Conservation (phyloP, 2,329 filamentous ascomycete genomes). For the Verticillium klebahnii region DNA sequence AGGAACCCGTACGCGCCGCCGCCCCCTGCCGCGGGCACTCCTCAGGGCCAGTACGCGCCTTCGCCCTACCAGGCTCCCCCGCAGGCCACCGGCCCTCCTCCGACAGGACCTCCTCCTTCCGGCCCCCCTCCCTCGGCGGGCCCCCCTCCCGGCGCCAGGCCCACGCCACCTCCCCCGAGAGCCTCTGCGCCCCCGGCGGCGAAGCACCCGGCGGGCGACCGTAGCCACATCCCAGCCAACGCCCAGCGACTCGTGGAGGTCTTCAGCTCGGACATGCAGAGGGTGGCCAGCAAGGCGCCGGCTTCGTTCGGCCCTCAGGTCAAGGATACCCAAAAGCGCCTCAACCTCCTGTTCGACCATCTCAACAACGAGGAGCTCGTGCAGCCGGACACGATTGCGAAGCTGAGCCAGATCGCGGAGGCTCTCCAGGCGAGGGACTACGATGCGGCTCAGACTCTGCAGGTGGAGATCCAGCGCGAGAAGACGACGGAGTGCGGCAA, state of each 20-base stretch:
- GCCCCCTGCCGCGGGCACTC: slow-evolving; percentile 39
- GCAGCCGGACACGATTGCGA: slow-evolving; percentile 69
- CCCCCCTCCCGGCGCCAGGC: slow-evolving; percentile 14
- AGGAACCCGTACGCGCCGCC: slow-evolving; percentile 38
- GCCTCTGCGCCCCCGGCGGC: slow-evolving; percentile 48
- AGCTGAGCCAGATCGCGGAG: slow-evolving; percentile 59
- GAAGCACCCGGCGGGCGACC: slow-evolving; percentile 78
- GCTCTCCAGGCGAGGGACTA: slow-evolving; percentile 68
- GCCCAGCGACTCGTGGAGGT: slow-evolving; percentile 79
- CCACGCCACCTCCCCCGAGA: slow-evolving; percentile 43
- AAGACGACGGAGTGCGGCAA: slow-evolving; percentile 77
- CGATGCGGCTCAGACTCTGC: slow-evolving; percentile 60
- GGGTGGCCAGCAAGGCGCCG: slow-evolving; percentile 81
- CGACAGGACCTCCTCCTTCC: slow-evolving; percentile 29
- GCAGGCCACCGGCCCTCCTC: slow-evolving; percentile 12
- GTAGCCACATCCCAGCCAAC: slow-evolving; percentile 76
- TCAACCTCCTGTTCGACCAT: slow-evolving; percentile 93
- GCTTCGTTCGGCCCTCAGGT: slow-evolving; percentile 84
- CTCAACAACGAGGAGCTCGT: slow-evolving; percentile 93
- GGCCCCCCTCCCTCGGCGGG: slow-evolving; percentile 33
- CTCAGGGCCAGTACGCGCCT: slow-evolving; percentile 58
- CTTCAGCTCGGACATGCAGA: slow-evolving; percentile 78
- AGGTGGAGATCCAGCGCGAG: slow-evolving; percentile 71
- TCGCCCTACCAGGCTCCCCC: slow-evolving; percentile 42
- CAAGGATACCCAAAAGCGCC: slow-evolving; percentile 86